Conservation (phyloP, 2,329 filamentous ascomycete genomes). For the Zymoseptoria pseudotritici region DNA sequence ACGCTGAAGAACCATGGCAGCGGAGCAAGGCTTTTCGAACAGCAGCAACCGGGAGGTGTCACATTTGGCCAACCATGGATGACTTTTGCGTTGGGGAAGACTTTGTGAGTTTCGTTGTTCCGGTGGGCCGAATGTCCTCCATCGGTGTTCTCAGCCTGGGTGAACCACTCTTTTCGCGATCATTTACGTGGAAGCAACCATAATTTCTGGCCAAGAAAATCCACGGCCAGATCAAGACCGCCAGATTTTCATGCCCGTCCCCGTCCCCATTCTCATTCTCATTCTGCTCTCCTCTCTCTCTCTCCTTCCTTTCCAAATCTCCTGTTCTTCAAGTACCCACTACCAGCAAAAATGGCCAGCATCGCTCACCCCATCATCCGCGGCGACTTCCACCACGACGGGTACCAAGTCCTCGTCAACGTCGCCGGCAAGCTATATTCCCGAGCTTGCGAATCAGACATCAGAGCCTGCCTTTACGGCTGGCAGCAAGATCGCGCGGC, state of each 20-base stretch:
- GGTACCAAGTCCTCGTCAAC: slow-evolving; percentile 21
- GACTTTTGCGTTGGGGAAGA: not conserved
- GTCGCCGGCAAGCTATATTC: slow-evolving; percentile 25
- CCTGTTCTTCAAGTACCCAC: not conserved
- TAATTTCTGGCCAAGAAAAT: not conserved
- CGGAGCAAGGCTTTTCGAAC: not conserved
- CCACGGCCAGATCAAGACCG: not conserved
- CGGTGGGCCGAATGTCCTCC: not conserved
- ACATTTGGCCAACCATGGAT: not conserved
- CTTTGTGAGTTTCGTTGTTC: not conserved
- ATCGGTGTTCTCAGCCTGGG: not conserved
- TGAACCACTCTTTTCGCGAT: not conserved
- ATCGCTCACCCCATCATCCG: slow-evolving; percentile 14
- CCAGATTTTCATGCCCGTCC: not conserved
- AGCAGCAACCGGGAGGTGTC: not conserved
- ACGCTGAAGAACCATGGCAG: no score
- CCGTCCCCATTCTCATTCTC: not conserved
- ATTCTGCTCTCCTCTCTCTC: not conserved
- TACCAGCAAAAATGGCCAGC: not conserved
- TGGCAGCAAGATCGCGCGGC: slow-evolving; percentile 44
- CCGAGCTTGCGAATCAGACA: slow-evolving; percentile 21
- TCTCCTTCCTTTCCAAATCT: not conserved
- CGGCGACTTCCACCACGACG: slow-evolving; percentile 26
- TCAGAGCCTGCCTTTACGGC: slow-evolving; percentile 19
- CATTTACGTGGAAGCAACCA: not conserved